These are phyloP conservation scores for Cryptosporidium tyzzeri DNA, from an alignment of 169 alveolate genomes.

Conservation along the genomic window DNA sequence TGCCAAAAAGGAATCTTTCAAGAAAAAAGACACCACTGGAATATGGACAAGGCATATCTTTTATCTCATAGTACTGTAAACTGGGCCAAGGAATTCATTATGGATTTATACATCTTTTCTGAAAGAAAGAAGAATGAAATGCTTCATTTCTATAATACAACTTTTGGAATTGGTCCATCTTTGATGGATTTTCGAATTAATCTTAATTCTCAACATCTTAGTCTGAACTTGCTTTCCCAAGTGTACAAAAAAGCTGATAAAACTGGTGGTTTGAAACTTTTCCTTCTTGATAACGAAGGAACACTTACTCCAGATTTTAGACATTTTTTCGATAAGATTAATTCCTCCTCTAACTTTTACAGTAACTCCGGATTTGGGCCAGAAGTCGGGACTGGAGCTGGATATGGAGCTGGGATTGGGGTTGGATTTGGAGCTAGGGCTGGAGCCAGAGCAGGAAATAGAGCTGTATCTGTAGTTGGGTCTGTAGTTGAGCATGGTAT, in stretches of 20 bases:
- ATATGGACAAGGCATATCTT: slow-evolving; percentile 47
- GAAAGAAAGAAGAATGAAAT: slow-evolving; percentile 49
- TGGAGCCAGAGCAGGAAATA: neutral
- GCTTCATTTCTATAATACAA: slow-evolving; percentile 40
- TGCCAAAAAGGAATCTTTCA: slow-evolving; percentile 3
- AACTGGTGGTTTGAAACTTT: slow-evolving; percentile 53
- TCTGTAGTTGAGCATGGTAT: neutral
- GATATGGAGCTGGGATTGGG: too few species aligned
- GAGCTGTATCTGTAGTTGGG: neutral
- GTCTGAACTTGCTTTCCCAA: slow-evolving; percentile 29
- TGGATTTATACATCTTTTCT: slow-evolving; percentile 30
- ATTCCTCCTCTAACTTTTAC: neutral
- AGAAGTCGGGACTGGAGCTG: too few species aligned
- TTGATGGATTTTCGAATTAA: slow-evolving; percentile 26
- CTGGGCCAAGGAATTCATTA: slow-evolving; percentile 67
- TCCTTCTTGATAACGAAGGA: slow-evolving; percentile 83
- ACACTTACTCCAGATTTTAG: slow-evolving; percentile 81
- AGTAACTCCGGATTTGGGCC: neutral
- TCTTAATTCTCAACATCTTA: slow-evolving; percentile 30
- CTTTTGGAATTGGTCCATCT: slow-evolving; percentile 65
- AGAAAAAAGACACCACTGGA: slow-evolving; percentile 48
- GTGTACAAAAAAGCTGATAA: slow-evolving; percentile 9
- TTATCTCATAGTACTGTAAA: slow-evolving; percentile 57
- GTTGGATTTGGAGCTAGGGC: neutral
- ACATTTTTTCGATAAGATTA: slow-evolving; percentile 49